Evolutionary conservation across 352 stramenopile genomes (phyloP), one percentile per base, ranked within the genome.

Genomic region (Globisporangium spiculum): DNA sequence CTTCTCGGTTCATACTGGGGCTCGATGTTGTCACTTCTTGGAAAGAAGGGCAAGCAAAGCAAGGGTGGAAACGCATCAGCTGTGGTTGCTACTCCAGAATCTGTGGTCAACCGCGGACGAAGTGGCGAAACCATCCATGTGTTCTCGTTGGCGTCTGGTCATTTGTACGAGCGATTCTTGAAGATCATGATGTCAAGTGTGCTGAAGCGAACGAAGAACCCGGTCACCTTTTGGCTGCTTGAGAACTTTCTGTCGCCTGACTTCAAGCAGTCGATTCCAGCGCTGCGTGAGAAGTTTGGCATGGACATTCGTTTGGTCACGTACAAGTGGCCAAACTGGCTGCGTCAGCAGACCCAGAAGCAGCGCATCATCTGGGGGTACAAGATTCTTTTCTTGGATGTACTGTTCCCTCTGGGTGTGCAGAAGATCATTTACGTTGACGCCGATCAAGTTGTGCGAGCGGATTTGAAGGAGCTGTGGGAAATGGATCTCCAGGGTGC

Each of bases 121-220:
- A 85, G 81, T 38, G 86, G 97, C 8, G 96, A 99, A 24, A 97
- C 89, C 9, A 98, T 99, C 61, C 96, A 99, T 73, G 96, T 99
- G 0, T 99, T 99, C 71, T 99, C 97, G 2, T 75, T 99, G 36
- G 98, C 98, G 20, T 86, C 88, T 20, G 88, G 98, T 24, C 97
- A 99, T 70, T 73, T 99, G 36, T 99, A 99, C 73, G 98, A 99
- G 75, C 84, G 98, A 26, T 98, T 99, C 69, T 72, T 99, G 46
- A 99, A 99, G 75, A 99, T 99, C 72, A 99, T 99, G 98, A 99
- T 99, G 98, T 91, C 99, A 20, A 99, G 91, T 69, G 97, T 99
- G 44, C 95, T 97, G 3, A 99, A 99, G 80, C 87, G 94, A 53
- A 98, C 97, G 18, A 90, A 91, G 34, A 95, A 97, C 60, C 96